Evolutionary conservation across 352 stramenopile genomes (phyloP).

Genomic region (Pythium chondricola): DNA sequence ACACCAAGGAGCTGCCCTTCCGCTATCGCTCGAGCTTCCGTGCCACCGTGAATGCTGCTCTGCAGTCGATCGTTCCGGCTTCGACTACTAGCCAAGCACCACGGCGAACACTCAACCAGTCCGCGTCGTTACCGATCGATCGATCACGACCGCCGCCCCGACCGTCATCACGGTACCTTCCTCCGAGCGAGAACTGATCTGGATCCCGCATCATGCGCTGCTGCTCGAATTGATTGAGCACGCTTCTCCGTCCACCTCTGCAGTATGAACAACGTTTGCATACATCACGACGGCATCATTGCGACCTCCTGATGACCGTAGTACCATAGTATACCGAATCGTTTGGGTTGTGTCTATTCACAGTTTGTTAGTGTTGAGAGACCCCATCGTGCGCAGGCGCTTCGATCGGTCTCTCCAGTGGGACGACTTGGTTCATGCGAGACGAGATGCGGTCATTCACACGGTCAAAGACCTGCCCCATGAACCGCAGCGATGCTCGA

Average conservation of each 20-base stretch:
- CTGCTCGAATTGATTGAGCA: not conserved
- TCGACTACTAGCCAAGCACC: not conserved
- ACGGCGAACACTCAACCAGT: conserved; percentile 9
- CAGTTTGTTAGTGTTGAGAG: too few relatives aligned
- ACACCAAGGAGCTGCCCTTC: conserved; percentile 39
- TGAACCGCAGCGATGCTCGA: conserved; percentile 7
- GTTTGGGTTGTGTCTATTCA: too few relatives aligned
- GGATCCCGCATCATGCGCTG: not conserved
- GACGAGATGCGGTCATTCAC: not conserved
- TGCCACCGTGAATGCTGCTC: not conserved
- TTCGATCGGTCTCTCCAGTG: not conserved
- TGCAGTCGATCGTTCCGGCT: not conserved
- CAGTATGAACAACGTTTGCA: too few relatives aligned
- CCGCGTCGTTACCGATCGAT: conserved; percentile 8
- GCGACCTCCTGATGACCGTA: too few relatives aligned
- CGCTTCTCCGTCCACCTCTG: too few relatives aligned
- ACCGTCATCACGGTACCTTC: not conserved
- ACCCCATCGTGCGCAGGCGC: too few relatives aligned
- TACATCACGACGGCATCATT: too few relatives aligned
- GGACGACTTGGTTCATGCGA: not conserved
- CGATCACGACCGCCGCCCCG: not conserved
- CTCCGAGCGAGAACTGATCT: conserved; percentile 1
- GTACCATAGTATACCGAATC: too few relatives aligned
- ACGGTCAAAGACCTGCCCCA: not conserved
- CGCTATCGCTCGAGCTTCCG: conserved; percentile 9